A percentile compares a stretch with the other conserved stretches of the same genome.
phyloP scores from a whole-genome alignment of 257 asterid genomes.

The Solanum verrucosum region DNA sequence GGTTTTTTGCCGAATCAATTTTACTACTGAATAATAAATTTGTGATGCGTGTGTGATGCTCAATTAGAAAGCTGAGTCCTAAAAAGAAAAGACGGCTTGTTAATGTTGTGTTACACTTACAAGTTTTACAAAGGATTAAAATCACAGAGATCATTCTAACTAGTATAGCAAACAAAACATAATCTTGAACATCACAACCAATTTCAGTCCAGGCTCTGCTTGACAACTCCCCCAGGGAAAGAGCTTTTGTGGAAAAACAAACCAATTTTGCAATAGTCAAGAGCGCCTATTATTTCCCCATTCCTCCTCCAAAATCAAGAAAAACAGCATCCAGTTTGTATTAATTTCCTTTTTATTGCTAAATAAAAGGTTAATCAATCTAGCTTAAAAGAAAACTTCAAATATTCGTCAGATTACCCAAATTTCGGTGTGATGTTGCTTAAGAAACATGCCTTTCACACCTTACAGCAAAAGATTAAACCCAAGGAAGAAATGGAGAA shows the following conservation, averaged over 20 bases:
- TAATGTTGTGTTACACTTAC: background rate
- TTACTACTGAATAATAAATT: background rate
- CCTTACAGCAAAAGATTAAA: background rate
- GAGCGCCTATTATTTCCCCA: background rate
- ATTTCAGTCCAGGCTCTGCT: background rate
- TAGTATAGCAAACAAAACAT: background rate
- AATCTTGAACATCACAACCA: background rate
- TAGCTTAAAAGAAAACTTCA: background rate
- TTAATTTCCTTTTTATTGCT: background rate
- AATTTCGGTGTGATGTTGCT: background rate
- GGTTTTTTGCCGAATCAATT: background rate
- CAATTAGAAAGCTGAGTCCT: background rate
- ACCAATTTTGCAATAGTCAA: background rate
- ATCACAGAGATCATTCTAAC: background rate
- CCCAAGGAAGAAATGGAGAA: background rate
- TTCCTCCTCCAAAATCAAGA: background rate
- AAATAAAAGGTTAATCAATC: background rate
- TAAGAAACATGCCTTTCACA: background rate
- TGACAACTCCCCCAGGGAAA: background rate
- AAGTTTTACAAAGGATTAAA: background rate
- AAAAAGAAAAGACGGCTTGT: background rate
- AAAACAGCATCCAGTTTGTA: background rate
- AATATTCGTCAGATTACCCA: background rate
- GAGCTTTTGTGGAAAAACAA: background rate
- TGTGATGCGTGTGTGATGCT: background rate